phyloP scores from a whole-genome alignment of 345 rosid genomes.

The Melaleuca quinquenervia region DNA sequence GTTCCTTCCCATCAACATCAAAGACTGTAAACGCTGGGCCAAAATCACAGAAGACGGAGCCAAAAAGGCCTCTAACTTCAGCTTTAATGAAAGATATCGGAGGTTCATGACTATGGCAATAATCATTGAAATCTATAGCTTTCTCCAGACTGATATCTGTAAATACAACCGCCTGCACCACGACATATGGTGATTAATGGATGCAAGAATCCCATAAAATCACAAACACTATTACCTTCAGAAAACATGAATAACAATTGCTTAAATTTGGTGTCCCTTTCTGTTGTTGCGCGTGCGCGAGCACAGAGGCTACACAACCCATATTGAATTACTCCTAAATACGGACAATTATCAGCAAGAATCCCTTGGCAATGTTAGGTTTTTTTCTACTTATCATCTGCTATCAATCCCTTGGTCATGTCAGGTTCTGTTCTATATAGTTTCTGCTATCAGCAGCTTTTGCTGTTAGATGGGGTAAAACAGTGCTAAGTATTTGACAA shows the following conservation, averaged over 20 bases:
- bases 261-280: neutral
- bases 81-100: slow-evolving; percentile 85
- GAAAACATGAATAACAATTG: neutral
- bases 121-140: slow-evolving; percentile 77
- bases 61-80: slow-evolving; percentile 97
- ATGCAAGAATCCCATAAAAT: neutral
- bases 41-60: slow-evolving; percentile 90
- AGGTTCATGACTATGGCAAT: slow-evolving; percentile 79
- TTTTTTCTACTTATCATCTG: neutral
- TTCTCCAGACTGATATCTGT: slow-evolving; percentile 64
- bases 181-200: neutral
- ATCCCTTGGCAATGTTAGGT: neutral
- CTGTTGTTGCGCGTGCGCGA: neutral
- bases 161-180: slow-evolving; percentile 80
- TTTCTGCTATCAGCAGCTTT: neutral
- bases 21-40: slow-evolving; percentile 84
- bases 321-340: neutral
- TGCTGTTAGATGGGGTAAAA: neutral
- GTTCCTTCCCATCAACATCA: slow-evolving; percentile 96
- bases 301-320: neutral
- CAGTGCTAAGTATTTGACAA: neutral
- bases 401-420: neutral
- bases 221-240: neutral
- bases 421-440: neutral
- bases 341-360: neutral